A percentile compares a stretch with the other conserved stretches of the same genome.
Conservation (phyloP, 2,329 filamentous ascomycete genomes). For the Aspergillus thermomutatus region DNA sequence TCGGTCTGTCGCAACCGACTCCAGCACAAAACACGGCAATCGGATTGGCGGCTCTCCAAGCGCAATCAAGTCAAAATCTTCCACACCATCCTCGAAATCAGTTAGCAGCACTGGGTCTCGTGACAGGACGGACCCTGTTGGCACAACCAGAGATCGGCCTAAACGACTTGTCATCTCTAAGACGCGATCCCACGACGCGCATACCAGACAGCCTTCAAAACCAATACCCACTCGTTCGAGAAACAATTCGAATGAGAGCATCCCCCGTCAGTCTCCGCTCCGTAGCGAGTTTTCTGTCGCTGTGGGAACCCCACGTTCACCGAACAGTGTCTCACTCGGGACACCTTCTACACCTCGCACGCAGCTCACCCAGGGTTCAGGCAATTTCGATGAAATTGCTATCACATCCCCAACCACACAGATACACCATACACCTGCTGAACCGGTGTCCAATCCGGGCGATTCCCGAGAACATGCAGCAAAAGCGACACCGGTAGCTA, state of each 20-base stretch:
- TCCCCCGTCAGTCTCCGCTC: conserved; percentile 7
- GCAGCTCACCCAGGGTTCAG: neutral
- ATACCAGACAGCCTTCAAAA: conserved; percentile 1
- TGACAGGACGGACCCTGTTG: conserved; percentile 28
- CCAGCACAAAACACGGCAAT: conserved; percentile 32
- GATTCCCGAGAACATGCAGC: conserved; percentile 4
- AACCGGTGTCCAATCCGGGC: neutral
- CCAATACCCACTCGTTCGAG: conserved; percentile 22
- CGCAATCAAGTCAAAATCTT: conserved; percentile 25
- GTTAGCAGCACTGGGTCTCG: conserved; percentile 29
- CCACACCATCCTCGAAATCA: conserved; percentile 30
- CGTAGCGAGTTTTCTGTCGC: conserved; percentile 1
- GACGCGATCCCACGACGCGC: conserved; percentile 25
- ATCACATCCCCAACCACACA: neutral
- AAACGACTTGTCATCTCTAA: conserved; percentile 32
- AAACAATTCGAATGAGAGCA: conserved; percentile 22
- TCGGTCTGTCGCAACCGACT: conserved; percentile 54
- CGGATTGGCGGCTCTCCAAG: conserved; percentile 19
- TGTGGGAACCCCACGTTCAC: conserved; percentile 48
- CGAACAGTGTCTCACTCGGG: conserved; percentile 16
- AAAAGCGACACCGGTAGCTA: conserved; percentile 18
- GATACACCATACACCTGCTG: neutral
- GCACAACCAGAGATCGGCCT: conserved; percentile 26
- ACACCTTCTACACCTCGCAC: neutral
- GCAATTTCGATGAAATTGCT: neutral